A percentile compares a stretch with the other conserved stretches of the same genome.
These are phyloP conservation scores for Cercospora canescens DNA, from an alignment of 2,329 filamentous ascomycete species.

Conservation along the genomic window DNA sequence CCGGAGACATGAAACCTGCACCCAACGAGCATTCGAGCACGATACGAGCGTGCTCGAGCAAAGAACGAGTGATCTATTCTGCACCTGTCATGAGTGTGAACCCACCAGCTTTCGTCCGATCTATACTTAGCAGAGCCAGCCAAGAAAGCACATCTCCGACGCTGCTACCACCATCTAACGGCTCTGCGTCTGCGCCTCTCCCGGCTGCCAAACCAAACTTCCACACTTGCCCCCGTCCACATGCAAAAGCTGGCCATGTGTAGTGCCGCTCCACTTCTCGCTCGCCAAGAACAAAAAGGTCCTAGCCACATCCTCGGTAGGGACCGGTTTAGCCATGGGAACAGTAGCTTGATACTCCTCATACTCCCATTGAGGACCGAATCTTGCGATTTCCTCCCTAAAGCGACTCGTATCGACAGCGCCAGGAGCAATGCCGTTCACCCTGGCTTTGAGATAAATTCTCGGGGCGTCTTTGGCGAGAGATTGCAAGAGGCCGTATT, in stretches of 20 bases:
- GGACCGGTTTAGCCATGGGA: conserved; percentile 41
- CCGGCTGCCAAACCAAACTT: conserved; percentile 22
- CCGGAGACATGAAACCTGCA: background rate
- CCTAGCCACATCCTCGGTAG: conserved; percentile 45
- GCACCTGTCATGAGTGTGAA: background rate
- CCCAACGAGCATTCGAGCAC: background rate
- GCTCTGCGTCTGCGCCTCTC: conserved; percentile 9
- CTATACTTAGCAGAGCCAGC: background rate
- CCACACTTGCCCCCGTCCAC: conserved; percentile 50
- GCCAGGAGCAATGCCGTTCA: conserved; percentile 51
- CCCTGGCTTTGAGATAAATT: conserved; percentile 40
- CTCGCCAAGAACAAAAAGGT: conserved; percentile 49
- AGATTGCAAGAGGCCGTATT: conserved; percentile 45
- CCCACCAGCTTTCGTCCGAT: background rate
- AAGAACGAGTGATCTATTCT: background rate
- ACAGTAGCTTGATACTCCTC: conserved; percentile 47
- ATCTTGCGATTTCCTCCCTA: conserved; percentile 41
- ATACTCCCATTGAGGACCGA: conserved; percentile 42
- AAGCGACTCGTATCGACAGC: conserved; percentile 48
- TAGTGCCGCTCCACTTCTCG: conserved; percentile 46
- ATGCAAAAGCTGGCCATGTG: conserved; percentile 48
- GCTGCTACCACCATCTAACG: background rate
- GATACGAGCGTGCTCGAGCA: background rate
- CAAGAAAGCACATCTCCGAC: background rate
- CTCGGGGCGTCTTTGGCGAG: conserved; percentile 44